Evolutionary conservation across 164 flowering plant genomes (phyloP).

Genomic region (Buxus sempervirens): DNA sequence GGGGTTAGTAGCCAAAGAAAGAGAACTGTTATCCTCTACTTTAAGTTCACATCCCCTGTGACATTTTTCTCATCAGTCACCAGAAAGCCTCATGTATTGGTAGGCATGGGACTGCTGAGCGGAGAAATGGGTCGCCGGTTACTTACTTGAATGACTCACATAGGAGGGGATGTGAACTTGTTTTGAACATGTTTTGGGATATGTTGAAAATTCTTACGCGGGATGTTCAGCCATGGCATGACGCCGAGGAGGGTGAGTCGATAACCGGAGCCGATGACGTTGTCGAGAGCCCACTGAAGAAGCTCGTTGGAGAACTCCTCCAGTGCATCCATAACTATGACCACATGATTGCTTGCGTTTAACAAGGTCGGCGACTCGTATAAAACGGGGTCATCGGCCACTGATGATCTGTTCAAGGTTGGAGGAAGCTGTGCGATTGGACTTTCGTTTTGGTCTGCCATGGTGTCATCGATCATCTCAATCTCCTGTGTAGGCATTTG

Average conservation of each 20-base stretch:
- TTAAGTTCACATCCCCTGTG: too few species aligned
- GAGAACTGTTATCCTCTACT: too few species aligned
- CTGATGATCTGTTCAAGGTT: not conserved
- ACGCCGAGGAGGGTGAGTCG: constrained; percentile 42
- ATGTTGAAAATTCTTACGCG: constrained; percentile 21
- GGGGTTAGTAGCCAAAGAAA: too few species aligned
- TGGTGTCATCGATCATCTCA: not conserved
- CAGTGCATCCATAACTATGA: constrained; percentile 43
- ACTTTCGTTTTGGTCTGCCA: not conserved
- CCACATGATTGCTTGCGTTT: constrained; percentile 24
- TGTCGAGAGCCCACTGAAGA: constrained; percentile 39
- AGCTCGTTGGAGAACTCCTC: constrained; percentile 32
- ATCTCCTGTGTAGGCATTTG: not conserved
- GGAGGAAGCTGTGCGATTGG: not conserved
- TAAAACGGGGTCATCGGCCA: constrained; percentile 4
- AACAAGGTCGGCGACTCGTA: constrained; percentile 15
- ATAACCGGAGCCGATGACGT: constrained; percentile 27
- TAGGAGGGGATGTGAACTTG: too few species aligned
- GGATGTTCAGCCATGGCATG: constrained; percentile 59
- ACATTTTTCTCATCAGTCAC: too few species aligned
- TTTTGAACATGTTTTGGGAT: too few species aligned
- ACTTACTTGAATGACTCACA: too few species aligned
- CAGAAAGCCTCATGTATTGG: too few species aligned
- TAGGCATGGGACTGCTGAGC: too few species aligned
- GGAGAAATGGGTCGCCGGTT: too few species aligned